These are phyloP conservation scores for Xylaria grammica DNA, from an alignment of 495 filamentous ascomycete genomes.

Conservation along the genomic window DNA sequence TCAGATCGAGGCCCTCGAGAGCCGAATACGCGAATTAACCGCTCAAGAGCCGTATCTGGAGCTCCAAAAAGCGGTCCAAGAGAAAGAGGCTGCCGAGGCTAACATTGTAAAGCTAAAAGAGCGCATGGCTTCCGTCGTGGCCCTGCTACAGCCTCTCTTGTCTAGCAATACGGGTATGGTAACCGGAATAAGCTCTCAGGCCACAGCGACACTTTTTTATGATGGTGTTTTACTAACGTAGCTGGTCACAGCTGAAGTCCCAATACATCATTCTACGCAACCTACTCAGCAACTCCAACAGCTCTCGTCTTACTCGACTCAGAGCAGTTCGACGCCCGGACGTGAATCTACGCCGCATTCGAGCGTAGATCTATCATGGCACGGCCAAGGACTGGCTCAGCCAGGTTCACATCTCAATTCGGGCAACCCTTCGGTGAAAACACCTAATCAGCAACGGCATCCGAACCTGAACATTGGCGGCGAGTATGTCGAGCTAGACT, in stretches of 20 bases:
- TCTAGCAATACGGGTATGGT: conserved; percentile 29
- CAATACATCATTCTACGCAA: conserved; percentile 23
- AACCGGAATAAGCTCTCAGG: conserved; percentile 25
- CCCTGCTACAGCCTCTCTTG: conserved; percentile 67
- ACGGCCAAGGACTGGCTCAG: conserved; percentile 29
- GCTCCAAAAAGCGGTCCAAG: conserved; percentile 68
- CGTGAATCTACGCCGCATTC: conserved; percentile 46
- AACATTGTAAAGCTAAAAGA: conserved; percentile 74
- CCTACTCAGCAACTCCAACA: conserved; percentile 20
- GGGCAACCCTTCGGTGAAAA: conserved; percentile 13
- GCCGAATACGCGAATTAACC: conserved; percentile 50
- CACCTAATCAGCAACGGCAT: conserved; percentile 59
- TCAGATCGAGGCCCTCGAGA: conserved; percentile 69
- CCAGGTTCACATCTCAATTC: conserved; percentile 19
- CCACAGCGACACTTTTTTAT: conserved; percentile 6
- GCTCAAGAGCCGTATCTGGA: conserved; percentile 80
- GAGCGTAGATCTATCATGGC: conserved; percentile 35
- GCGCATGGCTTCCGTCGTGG: conserved; percentile 63
- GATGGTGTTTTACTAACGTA: conserved; percentile 13
- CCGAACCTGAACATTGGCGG: conserved; percentile 63
- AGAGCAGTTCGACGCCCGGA: conserved; percentile 40
- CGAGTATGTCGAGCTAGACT: conserved; percentile 71
- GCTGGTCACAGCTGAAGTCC: conserved; percentile 25
- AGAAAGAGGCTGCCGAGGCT: conserved; percentile 71
- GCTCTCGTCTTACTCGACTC: conserved; percentile 31